Conservation (phyloP, 2,329 filamentous ascomycete species). For the Leptographium flavum region DNA sequence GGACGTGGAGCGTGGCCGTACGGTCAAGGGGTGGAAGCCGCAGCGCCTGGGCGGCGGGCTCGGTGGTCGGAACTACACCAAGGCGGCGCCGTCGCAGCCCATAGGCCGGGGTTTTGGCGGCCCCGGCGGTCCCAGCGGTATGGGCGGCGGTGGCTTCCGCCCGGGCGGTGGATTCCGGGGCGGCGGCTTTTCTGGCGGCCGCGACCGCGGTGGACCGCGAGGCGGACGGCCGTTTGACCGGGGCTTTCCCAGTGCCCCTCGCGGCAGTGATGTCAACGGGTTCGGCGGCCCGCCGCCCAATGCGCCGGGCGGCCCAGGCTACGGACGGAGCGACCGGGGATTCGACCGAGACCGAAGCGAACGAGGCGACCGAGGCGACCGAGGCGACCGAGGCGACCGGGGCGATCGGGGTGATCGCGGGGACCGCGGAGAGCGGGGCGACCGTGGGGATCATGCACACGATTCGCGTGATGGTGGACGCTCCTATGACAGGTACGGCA, state of each 20-base stretch:
- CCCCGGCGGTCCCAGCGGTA: conserved; percentile 17
- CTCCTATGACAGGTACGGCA: conserved; percentile 31
- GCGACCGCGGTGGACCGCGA: conserved; percentile 17
- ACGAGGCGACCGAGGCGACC: conserved; percentile 24
- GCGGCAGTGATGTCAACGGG: conserved; percentile 29
- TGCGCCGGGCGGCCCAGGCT: conserved; percentile 47
- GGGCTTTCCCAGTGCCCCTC: conserved; percentile 30
- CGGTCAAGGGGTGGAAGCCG: conserved; percentile 86
- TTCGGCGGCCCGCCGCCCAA: conserved; percentile 38
- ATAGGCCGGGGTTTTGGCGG: conserved; percentile 32
- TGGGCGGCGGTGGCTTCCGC: conserved; percentile 36
- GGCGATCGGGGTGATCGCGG: background rate
- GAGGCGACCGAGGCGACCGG: conserved; percentile 21
- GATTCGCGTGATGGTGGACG: conserved; percentile 28
- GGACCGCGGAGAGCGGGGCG: conserved; percentile 28
- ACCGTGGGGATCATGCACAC: conserved; percentile 31
- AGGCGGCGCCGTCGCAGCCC: conserved; percentile 58
- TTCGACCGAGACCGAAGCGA: background rate
- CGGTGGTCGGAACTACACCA: conserved; percentile 86
- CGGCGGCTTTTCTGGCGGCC: conserved; percentile 17
- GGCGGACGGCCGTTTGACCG: conserved; percentile 21
- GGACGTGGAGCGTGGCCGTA: conserved; percentile 90
- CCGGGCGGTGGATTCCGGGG: conserved; percentile 24
- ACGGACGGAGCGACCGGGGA: conserved; percentile 19
- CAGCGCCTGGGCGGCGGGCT: conserved; percentile 83